Percentiles rank a stretch among this genome's conserved stretches.
Evolutionary conservation across 176 grass and related monocot genomes (phyloP).

Genomic region (Cenchrus americanus): DNA sequence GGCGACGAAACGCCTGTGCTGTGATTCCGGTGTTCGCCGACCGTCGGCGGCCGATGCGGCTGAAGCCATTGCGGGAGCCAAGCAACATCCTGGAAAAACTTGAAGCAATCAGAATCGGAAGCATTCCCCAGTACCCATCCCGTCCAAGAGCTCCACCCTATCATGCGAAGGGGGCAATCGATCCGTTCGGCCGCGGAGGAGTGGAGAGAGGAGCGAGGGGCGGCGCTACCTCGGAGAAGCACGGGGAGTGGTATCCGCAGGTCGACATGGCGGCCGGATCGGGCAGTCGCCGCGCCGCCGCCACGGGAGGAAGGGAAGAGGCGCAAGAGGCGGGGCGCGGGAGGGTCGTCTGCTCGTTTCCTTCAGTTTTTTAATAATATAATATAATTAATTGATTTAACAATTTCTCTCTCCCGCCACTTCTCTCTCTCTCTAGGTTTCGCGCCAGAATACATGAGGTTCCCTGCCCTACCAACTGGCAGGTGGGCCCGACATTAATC

Average conservation of each 20-base stretch:
- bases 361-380: background rate
- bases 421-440: constrained; percentile 22
- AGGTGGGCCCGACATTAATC: background rate
- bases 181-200: background rate
- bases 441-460: constrained; percentile 36
- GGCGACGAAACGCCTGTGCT: constrained; percentile 40
- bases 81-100: constrained; percentile 55
- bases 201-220: background rate
- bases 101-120: constrained; percentile 27
- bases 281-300: constrained; percentile 39
- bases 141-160: background rate
- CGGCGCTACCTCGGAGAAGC: constrained; percentile 81
- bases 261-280: constrained; percentile 52
- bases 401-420: background rate
- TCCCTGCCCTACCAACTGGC: background rate
- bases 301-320: constrained; percentile 25
- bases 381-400: background rate
- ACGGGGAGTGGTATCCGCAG: constrained; percentile 67
- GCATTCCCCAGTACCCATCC: background rate
- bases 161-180: background rate
- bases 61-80: constrained; percentile 94
- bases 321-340: background rate
- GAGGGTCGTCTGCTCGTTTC: constrained; percentile 17
- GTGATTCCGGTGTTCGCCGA: constrained; percentile 16
- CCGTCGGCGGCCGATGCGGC: constrained; percentile 44